Conservation (phyloP, 1,139 yeast genomes). For the Citeromyces siamensis region DNA sequence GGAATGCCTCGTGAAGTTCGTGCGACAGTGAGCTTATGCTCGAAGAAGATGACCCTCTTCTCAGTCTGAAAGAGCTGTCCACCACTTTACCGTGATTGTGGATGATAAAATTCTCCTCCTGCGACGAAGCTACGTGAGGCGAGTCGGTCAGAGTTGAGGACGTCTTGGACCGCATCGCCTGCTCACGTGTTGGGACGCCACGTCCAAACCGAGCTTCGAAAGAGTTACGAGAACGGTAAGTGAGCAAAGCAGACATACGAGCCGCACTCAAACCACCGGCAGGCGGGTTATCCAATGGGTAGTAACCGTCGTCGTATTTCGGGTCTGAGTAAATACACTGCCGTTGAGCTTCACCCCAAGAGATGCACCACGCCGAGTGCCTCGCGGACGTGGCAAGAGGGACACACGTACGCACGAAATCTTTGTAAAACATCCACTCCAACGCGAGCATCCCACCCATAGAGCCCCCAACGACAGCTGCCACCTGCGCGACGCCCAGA, state of each 20-base stretch:
- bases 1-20: neutral
- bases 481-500: conserved; percentile 62
- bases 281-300: conserved; percentile 67
- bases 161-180: conserved; percentile 10
- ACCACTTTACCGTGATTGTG: conserved; percentile 48
- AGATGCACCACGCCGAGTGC: conserved; percentile 96
- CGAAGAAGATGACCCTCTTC: conserved; percentile 6
- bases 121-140: conserved; percentile 11
- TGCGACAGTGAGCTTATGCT: conserved; percentile 5
- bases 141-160: neutral
- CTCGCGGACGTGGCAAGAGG: conserved; percentile 92
- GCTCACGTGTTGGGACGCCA: conserved; percentile 27
- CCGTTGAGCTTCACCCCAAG: conserved; percentile 98
- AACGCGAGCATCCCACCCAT: conserved; percentile 99
- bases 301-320: conserved; percentile 82
- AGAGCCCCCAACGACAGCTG: conserved; percentile 89
- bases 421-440: conserved; percentile 72
- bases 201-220: conserved; percentile 89
- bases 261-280: conserved; percentile 87
- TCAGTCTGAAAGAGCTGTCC: conserved; percentile 6
- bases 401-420: conserved; percentile 58
- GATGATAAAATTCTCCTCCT: conserved; percentile 45
- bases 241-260: conserved; percentile 89
- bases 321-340: conserved; percentile 95
- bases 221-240: conserved; percentile 85